Conservation (phyloP, 75 land plant species). For the Pinus albicaulis region DNA sequence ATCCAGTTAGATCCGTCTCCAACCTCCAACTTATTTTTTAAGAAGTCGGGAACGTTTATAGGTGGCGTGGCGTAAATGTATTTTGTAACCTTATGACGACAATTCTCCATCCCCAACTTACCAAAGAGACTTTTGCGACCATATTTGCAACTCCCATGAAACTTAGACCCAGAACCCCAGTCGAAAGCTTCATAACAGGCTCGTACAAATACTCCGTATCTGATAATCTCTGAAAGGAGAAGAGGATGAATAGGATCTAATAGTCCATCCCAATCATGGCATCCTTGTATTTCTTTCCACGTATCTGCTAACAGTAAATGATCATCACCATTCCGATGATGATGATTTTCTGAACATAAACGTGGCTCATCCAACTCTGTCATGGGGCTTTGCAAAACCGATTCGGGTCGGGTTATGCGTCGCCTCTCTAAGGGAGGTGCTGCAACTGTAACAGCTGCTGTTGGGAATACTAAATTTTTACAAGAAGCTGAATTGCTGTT, state of each 20-base stretch:
- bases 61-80: conserved; percentile 77
- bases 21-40: conserved; percentile 18
- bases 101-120: conserved; percentile 33
- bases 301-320: background rate
- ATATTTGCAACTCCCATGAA: conserved; percentile 61
- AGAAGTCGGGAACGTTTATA: conserved; percentile 56
- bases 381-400: too few species aligned
- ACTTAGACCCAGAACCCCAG: conserved; percentile 46
- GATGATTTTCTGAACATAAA: too few species aligned
- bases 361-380: too few species aligned
- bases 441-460: too few species aligned
- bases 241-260: conserved; percentile 30
- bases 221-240: conserved; percentile 55
- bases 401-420: too few species aligned
- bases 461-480: too few species aligned
- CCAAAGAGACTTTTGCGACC: conserved; percentile 22
- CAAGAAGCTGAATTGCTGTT: too few species aligned
- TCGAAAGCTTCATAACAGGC: conserved; percentile 69
- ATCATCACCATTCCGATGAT: too few species aligned
- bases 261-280: conserved; percentile 58
- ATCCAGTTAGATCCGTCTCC: conserved; percentile 56
- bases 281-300: conserved; percentile 69
- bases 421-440: too few species aligned
- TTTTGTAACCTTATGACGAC: conserved; percentile 58
- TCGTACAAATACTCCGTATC: conserved; percentile 64